Conservation (phyloP, 2,329 filamentous ascomycete genomes). For the Hawksworthiomyces lignivorus region DNA sequence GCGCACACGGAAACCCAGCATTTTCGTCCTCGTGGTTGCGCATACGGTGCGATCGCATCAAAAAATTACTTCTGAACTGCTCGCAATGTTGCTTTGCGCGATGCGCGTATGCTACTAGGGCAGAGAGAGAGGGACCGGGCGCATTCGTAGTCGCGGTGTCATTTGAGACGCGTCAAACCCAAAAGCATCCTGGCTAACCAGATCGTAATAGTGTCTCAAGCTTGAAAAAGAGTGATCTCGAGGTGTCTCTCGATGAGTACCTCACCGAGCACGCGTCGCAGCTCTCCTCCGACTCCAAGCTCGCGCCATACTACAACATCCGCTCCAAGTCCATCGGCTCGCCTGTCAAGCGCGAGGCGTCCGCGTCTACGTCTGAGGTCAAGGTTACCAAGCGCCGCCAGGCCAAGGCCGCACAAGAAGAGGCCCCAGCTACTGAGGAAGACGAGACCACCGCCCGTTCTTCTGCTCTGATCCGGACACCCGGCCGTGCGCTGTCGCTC, state of each 20-base stretch:
- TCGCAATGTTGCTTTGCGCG: no score
- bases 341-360: slow-evolving; percentile 51
- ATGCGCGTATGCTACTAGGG: no score
- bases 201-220: slow-evolving; percentile 53
- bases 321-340: slow-evolving; percentile 53
- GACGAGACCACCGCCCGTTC: slow-evolving; percentile 24
- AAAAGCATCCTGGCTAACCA: background rate
- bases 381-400: slow-evolving; percentile 39
- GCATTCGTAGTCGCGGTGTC: no score
- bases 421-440: background rate
- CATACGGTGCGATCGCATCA: no score
- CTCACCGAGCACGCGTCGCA: slow-evolving; percentile 60
- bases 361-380: slow-evolving; percentile 23
- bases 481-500: slow-evolving; percentile 44
- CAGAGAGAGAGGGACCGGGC: no score
- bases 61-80: no score
- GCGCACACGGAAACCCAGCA: no score
- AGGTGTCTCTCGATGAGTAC: slow-evolving; percentile 64
- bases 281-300: slow-evolving; percentile 54
- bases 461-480: slow-evolving; percentile 38
- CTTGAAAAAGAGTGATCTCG: slow-evolving; percentile 73
- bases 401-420: slow-evolving; percentile 29
- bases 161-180: no score
- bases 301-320: slow-evolving; percentile 69
- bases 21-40: no score